Base-by-base conservation (phyloP, 176 grass and related monocot species). In the Musa troglodytarum region DNA sequence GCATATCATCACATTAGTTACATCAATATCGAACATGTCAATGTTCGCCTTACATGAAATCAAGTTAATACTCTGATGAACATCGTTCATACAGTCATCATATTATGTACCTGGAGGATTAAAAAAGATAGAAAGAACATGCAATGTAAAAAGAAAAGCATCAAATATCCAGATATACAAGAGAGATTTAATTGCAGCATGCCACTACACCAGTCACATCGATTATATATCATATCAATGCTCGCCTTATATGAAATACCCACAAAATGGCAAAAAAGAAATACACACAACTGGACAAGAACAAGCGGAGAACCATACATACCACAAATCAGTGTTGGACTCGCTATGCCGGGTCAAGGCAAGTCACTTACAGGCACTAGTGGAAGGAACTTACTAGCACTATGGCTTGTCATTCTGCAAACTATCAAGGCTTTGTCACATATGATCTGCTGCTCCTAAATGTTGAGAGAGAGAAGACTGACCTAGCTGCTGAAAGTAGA, bases 391-490 rank as follows among this genome's bases (percentile, higher is more conserved):
- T 34, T 68, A 68, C 34, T 4, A 25, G 8, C 22, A 68, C 65
- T 23, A 68, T 2, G 23, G 16, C 65, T 34, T 68, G 65, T 15
- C 68, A 75, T 59, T 76, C 63, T 29, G 78, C 16, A 26, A 79
- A 68, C 83, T 90, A 97, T 88, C 90, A 83, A 75, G 80, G 86
- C 82, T 87, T 98, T 5, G 88, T 76, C 64, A 94, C 90, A 12
- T 83, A 87, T 2, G 84, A 91, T 79, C 82, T 98, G 88, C 90
- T 98, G 84, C 95, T 98, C 84, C 95, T 81, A 84, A 98, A 98
- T 74, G 87, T 98, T 80, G 90, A 91, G 21, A 98, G 88, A 50
- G 90, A 94, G 88, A 94, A 98, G 78, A 98, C 94, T 29, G 94
- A 93, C 74, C 94, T 90, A 52, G 90, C 85, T 70, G 88, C 90